Evolutionary conservation across 2,329 filamentous ascomycete species (phyloP).

Genomic region (Paraphaeosphaeria minitans): DNA sequence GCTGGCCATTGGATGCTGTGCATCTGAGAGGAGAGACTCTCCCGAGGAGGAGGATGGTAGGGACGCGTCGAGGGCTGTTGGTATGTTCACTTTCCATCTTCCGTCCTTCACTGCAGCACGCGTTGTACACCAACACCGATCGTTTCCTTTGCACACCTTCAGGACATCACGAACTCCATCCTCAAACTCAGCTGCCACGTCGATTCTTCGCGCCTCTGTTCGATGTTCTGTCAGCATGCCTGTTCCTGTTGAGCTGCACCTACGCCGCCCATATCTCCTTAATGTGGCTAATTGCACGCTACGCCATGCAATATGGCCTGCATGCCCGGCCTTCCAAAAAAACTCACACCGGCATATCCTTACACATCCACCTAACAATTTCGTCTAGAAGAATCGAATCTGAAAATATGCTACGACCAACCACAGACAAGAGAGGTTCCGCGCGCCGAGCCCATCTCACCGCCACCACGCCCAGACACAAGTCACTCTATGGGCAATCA

Average conservation of each 20-base stretch:
- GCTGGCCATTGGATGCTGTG: slow-evolving; percentile 48
- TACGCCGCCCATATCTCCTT: slow-evolving; percentile 26
- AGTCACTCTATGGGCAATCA: slow-evolving; percentile 43
- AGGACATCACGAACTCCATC: neutral
- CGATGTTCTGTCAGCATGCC: slow-evolving; percentile 14
- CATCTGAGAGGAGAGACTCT: slow-evolving; percentile 32
- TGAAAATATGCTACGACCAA: slow-evolving; percentile 44
- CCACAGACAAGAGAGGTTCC: slow-evolving; percentile 34
- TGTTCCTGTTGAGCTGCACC: slow-evolving; percentile 29
- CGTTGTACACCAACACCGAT: neutral
- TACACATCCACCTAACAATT: slow-evolving; percentile 21
- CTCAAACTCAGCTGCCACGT: neutral
- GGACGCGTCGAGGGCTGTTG: slow-evolving; percentile 23
- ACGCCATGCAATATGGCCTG: slow-evolving; percentile 17
- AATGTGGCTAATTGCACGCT: slow-evolving; percentile 30
- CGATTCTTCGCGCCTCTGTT: neutral
- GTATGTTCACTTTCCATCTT: slow-evolving; percentile 32
- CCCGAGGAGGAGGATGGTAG: slow-evolving; percentile 30
- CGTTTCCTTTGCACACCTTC: slow-evolving; percentile 4
- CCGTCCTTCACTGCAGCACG: neutral
- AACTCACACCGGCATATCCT: slow-evolving; percentile 18
- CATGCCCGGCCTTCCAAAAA: slow-evolving; percentile 9
- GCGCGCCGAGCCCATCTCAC: slow-evolving; percentile 34
- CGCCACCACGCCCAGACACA: slow-evolving; percentile 40
- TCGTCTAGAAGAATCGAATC: slow-evolving; percentile 27